Percentiles rank a stretch among this genome's conserved stretches.
Conservation (phyloP, 768 basidiomycete species). For the Lanmaoa rubissima region DNA sequence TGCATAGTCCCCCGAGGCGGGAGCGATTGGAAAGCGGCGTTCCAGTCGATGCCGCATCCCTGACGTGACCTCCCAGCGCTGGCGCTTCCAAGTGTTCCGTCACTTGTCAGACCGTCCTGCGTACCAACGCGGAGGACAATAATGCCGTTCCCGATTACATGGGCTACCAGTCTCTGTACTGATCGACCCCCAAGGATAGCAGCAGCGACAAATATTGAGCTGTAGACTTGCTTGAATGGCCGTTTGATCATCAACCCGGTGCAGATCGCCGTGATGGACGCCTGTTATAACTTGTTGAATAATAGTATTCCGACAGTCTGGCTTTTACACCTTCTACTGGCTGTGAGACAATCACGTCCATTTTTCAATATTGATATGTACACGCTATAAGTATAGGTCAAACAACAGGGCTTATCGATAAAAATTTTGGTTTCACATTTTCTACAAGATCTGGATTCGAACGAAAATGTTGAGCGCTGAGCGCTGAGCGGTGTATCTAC, state of each 20-base stretch:
- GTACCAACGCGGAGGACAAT: background rate
- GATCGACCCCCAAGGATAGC: too few species aligned
- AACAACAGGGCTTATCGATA: background rate
- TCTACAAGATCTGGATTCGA: background rate
- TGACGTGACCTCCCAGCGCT: background rate
- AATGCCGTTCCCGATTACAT: too few species aligned
- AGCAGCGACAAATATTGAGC: too few species aligned
- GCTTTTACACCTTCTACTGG: background rate
- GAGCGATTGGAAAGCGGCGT: background rate
- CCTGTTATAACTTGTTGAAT: background rate
- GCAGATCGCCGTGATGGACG: background rate
- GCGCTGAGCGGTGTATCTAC: background rate
- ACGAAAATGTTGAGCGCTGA: too few species aligned
- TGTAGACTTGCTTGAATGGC: background rate
- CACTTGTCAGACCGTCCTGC: background rate
- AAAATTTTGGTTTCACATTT: background rate
- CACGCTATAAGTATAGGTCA: background rate
- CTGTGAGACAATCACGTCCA: background rate
- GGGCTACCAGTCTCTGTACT: too few species aligned
- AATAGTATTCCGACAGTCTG: background rate
- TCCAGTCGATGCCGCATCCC: background rate
- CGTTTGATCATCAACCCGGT: background rate
- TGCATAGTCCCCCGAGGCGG: background rate
- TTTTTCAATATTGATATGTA: too few species aligned
- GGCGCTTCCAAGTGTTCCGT: too few species aligned